phyloP scores from a whole-genome alignment of 1,284 basidiomycete species.

The Testicularia cyperi region DNA sequence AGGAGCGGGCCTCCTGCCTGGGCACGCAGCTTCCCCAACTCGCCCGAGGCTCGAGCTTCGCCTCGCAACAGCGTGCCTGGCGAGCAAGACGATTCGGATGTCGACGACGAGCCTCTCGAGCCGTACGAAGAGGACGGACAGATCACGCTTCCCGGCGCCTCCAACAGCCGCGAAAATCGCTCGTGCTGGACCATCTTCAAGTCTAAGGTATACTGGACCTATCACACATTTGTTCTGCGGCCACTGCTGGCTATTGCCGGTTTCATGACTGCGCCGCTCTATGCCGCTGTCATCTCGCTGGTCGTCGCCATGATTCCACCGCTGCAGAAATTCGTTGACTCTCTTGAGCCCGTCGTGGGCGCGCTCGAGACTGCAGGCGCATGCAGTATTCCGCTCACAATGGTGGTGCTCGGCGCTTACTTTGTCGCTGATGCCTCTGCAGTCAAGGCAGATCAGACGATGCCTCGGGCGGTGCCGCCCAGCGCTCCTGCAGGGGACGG shows the following conservation, averaged over 20 bases:
- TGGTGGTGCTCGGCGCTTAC: conserved; percentile 89
- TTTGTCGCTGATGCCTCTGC: conserved; percentile 63
- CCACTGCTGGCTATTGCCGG: conserved; percentile 65
- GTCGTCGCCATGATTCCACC: conserved; percentile 77
- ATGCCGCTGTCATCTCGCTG: conserved; percentile 71
- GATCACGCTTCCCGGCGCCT: conserved; percentile 30
- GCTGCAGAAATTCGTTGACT: conserved; percentile 62
- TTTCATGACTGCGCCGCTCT: conserved; percentile 75
- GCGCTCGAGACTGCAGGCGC: conserved; percentile 61
- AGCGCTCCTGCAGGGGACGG: conserved; percentile 29
- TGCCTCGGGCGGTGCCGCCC: conserved; percentile 21
- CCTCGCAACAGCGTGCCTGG: conserved; percentile 3
- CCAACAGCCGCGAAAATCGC: conserved; percentile 27
- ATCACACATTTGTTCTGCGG: conserved; percentile 12
- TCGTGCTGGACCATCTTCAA: conserved; percentile 19
- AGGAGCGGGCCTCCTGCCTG: conserved; percentile 30
- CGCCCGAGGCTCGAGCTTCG: conserved; percentile 43
- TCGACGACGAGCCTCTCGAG: conserved; percentile 39
- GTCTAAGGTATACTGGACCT: conserved; percentile 2
- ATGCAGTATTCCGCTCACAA: conserved; percentile 73
- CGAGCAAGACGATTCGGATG: conserved; percentile 34
- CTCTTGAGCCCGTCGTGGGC: conserved; percentile 60
- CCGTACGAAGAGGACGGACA: conserved; percentile 25
- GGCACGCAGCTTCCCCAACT: conserved; percentile 49
- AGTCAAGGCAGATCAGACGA: conserved; percentile 3